phyloP scores from a whole-genome alignment of 257 asterid species.

The Plectranthus barbatus region DNA sequence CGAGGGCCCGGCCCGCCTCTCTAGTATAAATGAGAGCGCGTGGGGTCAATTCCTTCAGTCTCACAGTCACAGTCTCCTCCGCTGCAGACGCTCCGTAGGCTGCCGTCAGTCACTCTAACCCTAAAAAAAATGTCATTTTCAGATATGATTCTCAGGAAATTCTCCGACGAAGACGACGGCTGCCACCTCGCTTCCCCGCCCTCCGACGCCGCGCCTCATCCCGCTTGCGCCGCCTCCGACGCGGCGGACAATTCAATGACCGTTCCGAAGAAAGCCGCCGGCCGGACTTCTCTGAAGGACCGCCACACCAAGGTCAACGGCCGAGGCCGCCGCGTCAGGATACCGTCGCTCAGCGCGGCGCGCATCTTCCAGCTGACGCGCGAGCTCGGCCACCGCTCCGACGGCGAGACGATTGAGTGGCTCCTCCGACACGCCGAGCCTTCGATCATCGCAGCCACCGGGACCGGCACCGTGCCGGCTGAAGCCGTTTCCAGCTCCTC shows the following conservation, averaged over 20 bases:
- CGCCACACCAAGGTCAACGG: slow-evolving; percentile 28
- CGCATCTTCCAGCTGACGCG: slow-evolving; percentile 28
- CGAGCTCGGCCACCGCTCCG: too few relatives aligned
- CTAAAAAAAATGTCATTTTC: slow-evolving; percentile 4
- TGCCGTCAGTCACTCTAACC: neutral
- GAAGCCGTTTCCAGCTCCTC: slow-evolving; percentile 15
- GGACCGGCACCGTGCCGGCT: slow-evolving; percentile 16
- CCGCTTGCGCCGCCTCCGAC: neutral
- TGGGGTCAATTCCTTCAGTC: slow-evolving; percentile 2
- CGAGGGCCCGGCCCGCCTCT: neutral
- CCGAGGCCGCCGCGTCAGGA: slow-evolving; percentile 26
- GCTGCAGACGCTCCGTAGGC: neutral
- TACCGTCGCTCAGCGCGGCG: slow-evolving; percentile 19
- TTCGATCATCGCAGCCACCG: slow-evolving; percentile 22
- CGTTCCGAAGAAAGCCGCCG: neutral
- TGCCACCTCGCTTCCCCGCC: neutral
- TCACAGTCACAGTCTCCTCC: neutral
- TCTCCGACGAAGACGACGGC: neutral
- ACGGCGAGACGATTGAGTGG: too few relatives aligned
- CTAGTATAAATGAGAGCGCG: neutral
- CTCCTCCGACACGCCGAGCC: slow-evolving; percentile 29
- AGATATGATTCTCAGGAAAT: neutral
- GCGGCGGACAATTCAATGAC: neutral
- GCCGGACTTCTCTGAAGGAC: slow-evolving; percentile 2
- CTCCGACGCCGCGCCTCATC: neutral